Evolutionary conservation across 139 green algal genomes (phyloP), one percentile per base, ranked within the genome.

Genomic region (Picochlorum sp.): DNA sequence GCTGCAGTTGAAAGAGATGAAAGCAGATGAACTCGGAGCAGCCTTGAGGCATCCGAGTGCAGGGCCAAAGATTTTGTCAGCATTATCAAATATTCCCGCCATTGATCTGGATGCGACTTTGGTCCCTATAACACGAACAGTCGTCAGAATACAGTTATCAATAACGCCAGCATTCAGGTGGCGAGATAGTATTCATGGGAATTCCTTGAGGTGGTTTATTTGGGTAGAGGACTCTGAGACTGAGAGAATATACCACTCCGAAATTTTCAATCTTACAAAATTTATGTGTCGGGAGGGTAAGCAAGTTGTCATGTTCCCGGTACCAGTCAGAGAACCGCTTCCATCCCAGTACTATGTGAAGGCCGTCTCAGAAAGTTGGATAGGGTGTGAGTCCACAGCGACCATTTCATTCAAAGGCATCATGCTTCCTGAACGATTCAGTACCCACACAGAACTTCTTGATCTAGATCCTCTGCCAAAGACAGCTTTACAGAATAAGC

Each of bases 321-420:
- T 98, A 61, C 92, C 92, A 49, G 90, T 98, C 58, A 89, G 87
- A 50, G 92, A 98, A 85, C 92, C 92, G 6, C 81, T 98, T 51
- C 92, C 92, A 47, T 30, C 49, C 14, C 80, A 89, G 58, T 89
- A 89, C 63, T 89, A 86, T 68, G 57, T 78, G 31, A 57, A 87
- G 31, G 77, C 83, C 13, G 65, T 96, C 6, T 85, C 76, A 3
- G 90, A 97, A 56, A 67, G 57, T 23, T 98, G 91, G 91, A 74
- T 94, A 44, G 49, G 63, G 4, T 71, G 83, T 3, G 85, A 92
- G 67, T 70, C 77, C 1, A 54, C 81, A 26, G 72, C 89, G 45
- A 59, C 84, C 11, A 55, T 95, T 28, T 74, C 60, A 9, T 89
- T 96, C 68, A 66, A 81, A 55, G 75, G 76, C 4, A 79, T 94